A percentile compares a stretch with the other conserved stretches of the same genome.
Evolutionary conservation across 345 rosid genomes (phyloP).

Genomic region (Heritiera littoralis): DNA sequence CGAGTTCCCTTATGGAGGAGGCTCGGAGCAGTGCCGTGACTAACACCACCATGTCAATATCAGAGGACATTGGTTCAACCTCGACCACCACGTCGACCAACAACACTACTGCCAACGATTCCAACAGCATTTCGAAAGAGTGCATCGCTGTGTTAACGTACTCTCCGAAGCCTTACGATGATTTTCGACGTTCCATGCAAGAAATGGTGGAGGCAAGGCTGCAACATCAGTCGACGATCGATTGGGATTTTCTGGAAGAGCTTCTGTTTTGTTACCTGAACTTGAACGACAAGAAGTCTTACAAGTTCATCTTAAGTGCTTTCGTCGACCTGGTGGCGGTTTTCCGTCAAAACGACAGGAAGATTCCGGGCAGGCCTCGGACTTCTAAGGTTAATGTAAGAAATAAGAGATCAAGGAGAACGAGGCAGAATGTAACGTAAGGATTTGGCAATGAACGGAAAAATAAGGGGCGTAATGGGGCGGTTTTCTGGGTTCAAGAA

Average conservation of each 20-base stretch:
- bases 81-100: constrained; percentile 32
- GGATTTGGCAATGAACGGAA: background rate
- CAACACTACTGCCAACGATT: background rate
- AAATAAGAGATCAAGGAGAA: constrained; percentile 25
- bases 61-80: constrained; percentile 31
- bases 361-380: constrained; percentile 28
- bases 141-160: constrained; percentile 59
- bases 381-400: background rate
- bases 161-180: constrained; percentile 55
- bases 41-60: constrained; percentile 13
- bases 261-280: constrained; percentile 70
- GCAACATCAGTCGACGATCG: constrained; percentile 33
- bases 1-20: constrained; percentile 52
- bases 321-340: constrained; percentile 63
- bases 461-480: background rate
- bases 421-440: constrained; percentile 11
- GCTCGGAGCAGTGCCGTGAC: constrained; percentile 43
- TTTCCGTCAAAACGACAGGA: constrained; percentile 29
- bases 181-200: constrained; percentile 73
- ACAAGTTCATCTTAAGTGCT: constrained; percentile 71
- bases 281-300: constrained; percentile 68
- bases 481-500: background rate
- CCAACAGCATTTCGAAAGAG: constrained; percentile 43
- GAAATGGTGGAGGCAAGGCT: constrained; percentile 67
- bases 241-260: constrained; percentile 91